Conservation (phyloP, 2,329 filamentous ascomycete genomes). For the Ophiocordyceps australis region DNA sequence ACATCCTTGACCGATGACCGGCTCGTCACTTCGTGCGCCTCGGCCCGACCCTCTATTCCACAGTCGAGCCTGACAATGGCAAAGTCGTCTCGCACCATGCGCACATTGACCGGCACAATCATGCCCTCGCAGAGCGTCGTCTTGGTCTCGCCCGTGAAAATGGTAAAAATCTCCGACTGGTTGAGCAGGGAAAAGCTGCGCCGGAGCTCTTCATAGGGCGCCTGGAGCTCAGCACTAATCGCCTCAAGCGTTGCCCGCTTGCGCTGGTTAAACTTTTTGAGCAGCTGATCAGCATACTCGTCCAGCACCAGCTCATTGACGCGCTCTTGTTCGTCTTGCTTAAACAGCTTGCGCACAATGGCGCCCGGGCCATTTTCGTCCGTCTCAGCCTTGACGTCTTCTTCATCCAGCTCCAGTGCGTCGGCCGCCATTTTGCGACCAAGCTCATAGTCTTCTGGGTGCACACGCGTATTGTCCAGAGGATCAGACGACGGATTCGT, state of each 20-base stretch:
- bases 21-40: constrained; percentile 64
- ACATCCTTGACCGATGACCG: constrained; percentile 54
- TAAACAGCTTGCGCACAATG: constrained; percentile 87
- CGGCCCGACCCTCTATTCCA: constrained; percentile 77
- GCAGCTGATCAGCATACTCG: constrained; percentile 90
- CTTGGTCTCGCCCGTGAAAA: constrained; percentile 85
- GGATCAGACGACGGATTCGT: constrained; percentile 72
- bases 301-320: constrained; percentile 94
- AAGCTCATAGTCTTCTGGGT: constrained; percentile 96
- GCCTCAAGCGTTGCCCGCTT: constrained; percentile 94
- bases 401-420: constrained; percentile 88
- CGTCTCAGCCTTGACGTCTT: constrained; percentile 88
- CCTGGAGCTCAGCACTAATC: constrained; percentile 82
- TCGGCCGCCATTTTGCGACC: constrained; percentile 97
- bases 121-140: constrained; percentile 75
- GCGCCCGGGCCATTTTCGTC: constrained; percentile 80
- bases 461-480: constrained; percentile 89
- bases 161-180: constrained; percentile 76
- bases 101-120: constrained; percentile 80
- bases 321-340: constrained; percentile 82
- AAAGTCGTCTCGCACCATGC: constrained; percentile 79
- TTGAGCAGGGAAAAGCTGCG: constrained; percentile 55
- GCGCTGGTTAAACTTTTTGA: constrained; percentile 80
- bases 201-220: constrained; percentile 85
- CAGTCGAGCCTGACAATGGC: constrained; percentile 88